These are phyloP conservation scores for Tricholoma sp. DNA, from an alignment of 768 basidiomycete genomes.

Conservation along the genomic window DNA sequence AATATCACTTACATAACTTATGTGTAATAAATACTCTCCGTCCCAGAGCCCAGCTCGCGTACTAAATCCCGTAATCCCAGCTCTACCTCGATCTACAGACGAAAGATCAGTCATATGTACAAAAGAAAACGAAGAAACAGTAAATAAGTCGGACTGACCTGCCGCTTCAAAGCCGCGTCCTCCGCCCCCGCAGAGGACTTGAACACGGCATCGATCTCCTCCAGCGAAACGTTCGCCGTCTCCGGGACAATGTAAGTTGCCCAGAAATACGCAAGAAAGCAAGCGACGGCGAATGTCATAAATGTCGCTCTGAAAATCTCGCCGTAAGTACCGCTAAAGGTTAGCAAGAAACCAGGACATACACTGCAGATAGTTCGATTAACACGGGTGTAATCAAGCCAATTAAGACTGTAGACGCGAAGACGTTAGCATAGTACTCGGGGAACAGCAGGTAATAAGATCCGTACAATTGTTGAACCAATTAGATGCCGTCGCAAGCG, in stretches of 20 bases:
- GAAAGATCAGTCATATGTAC: neutral
- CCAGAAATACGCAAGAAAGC: slow-evolving; percentile 68
- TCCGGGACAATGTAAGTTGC: slow-evolving; percentile 66
- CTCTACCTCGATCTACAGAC: slow-evolving; percentile 43
- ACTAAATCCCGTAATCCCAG: slow-evolving; percentile 15
- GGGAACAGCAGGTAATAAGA: neutral
- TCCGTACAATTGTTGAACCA: slow-evolving; percentile 77
- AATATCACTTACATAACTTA: too few species aligned
- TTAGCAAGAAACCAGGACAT: slow-evolving; percentile 18
- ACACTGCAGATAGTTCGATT: slow-evolving; percentile 57
- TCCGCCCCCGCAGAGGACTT: slow-evolving; percentile 51
- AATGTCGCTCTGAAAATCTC: slow-evolving; percentile 53
- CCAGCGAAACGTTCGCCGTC: slow-evolving; percentile 70
- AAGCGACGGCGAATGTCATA: slow-evolving; percentile 57
- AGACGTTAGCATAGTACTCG: neutral
- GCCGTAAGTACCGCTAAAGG: neutral
- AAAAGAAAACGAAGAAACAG: neutral
- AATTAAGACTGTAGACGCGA: slow-evolving; percentile 51
- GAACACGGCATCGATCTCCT: slow-evolving; percentile 73
- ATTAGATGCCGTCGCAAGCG: slow-evolving; percentile 79
- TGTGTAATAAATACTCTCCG: too few species aligned
- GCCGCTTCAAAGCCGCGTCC: slow-evolving; percentile 42
- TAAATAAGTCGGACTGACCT: slow-evolving; percentile 34
- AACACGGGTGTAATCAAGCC: slow-evolving; percentile 69
- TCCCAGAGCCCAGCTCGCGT: slow-evolving; percentile 6